A percentile compares a stretch with the other conserved stretches of the same genome.
phyloP scores from a whole-genome alignment of 192 early-diverging fungal species.

The Dissophora ornata region DNA sequence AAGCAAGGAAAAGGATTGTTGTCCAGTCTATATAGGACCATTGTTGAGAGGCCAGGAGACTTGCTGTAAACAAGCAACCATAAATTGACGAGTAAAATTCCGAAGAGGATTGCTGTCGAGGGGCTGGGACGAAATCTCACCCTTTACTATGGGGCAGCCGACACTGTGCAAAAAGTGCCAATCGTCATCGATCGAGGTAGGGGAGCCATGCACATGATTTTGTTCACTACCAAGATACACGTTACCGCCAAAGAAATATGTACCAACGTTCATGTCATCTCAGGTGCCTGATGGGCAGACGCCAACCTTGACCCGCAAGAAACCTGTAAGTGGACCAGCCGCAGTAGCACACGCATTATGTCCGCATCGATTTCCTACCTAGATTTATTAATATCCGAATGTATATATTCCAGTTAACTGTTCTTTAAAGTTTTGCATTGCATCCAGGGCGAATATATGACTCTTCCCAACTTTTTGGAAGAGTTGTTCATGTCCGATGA shows the following conservation, averaged over 20 bases:
- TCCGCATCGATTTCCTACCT: slow-evolving; percentile 1
- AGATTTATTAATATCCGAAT: slow-evolving; percentile 6
- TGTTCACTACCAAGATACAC: slow-evolving; percentile 10
- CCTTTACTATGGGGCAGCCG: too few species aligned
- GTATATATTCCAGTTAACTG: slow-evolving; percentile 17
- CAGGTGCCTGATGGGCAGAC: slow-evolving; percentile 8
- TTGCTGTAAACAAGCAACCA: too few species aligned
- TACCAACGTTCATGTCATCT: slow-evolving; percentile 19
- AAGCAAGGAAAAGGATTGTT: too few species aligned
- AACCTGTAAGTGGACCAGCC: slow-evolving; percentile 10
- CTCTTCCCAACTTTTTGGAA: slow-evolving; percentile 27
- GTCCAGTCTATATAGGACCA: too few species aligned
- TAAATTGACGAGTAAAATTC: too few species aligned
- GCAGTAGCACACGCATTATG: neutral
- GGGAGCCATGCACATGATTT: slow-evolving; percentile 11
- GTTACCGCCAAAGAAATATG: slow-evolving; percentile 11
- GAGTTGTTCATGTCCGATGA: slow-evolving; percentile 19
- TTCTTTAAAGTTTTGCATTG: slow-evolving; percentile 11
- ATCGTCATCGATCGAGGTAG: slow-evolving; percentile 13
- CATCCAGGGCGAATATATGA: slow-evolving; percentile 17
- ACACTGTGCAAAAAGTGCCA: slow-evolving; percentile 5
- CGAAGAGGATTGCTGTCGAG: too few species aligned
- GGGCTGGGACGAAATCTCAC: too few species aligned
- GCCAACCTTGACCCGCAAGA: slow-evolving; percentile 19
- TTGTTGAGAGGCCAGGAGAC: too few species aligned